Percentiles rank a stretch among this genome's conserved stretches.
Conservation (phyloP, 257 asterid genomes). For the Verbascum thapsus region DNA sequence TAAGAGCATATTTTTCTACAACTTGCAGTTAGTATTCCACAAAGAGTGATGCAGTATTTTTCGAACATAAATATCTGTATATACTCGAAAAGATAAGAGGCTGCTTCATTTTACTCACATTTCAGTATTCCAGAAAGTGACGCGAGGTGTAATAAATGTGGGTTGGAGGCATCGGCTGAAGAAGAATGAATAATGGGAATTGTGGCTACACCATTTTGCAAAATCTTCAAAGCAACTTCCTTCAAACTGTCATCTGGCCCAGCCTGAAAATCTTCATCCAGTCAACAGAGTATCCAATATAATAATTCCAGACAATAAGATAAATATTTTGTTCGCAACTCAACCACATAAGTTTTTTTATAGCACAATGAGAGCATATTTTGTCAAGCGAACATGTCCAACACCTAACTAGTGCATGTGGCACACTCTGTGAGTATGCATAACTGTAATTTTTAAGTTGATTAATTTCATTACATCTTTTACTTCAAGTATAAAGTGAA, state of each 20-base stretch:
- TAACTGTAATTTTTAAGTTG: too few relatives aligned
- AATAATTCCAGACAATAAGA: slow-evolving; percentile 20
- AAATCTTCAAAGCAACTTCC: slow-evolving; percentile 77
- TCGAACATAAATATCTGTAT: not conserved
- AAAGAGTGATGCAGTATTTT: slow-evolving; percentile 8
- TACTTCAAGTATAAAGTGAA: too few relatives aligned
- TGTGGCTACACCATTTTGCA: slow-evolving; percentile 77
- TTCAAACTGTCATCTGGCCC: slow-evolving; percentile 84
- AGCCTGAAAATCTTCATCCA: slow-evolving; percentile 53
- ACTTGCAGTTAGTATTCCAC: not conserved
- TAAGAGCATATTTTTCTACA: slow-evolving; percentile 9
- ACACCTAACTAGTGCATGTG: not conserved
- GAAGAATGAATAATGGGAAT: slow-evolving; percentile 86
- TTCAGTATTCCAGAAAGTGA: slow-evolving; percentile 86
- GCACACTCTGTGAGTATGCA: too few relatives aligned
- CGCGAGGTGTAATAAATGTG: slow-evolving; percentile 82
- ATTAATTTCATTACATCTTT: too few relatives aligned
- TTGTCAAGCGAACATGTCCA: slow-evolving; percentile 7
- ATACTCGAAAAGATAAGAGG: not conserved
- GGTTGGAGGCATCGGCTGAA: slow-evolving; percentile 68
- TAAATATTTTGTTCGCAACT: slow-evolving; percentile 8
- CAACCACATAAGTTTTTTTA: not conserved
- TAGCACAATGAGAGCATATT: not conserved
- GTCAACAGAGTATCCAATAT: slow-evolving; percentile 26
- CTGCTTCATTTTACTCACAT: slow-evolving; percentile 44